These are phyloP conservation scores for Penicillium digitatum DNA, from an alignment of 2,329 filamentous ascomycete genomes.

Conservation along the genomic window DNA sequence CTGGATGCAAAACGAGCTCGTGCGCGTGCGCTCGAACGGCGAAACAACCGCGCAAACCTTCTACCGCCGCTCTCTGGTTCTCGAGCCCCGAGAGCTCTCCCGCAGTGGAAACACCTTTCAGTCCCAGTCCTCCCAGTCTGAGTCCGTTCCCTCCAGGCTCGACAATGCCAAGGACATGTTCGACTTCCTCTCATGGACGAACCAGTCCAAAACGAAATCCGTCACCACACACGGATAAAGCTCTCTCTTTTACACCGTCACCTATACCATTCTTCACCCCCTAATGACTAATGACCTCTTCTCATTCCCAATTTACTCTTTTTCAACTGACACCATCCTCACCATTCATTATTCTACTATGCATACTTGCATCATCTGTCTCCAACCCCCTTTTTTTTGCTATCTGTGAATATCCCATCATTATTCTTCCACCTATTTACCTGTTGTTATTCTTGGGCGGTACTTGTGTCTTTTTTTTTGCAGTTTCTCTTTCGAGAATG, in stretches of 20 bases:
- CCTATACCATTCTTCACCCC: constrained; percentile 5
- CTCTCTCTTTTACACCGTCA: background rate
- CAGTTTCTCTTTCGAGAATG: constrained; percentile 4
- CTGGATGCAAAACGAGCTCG: constrained; percentile 81
- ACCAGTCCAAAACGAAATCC: constrained; percentile 43
- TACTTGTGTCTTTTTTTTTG: constrained; percentile 14
- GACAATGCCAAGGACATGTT: constrained; percentile 50
- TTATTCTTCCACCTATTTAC: constrained; percentile 1
- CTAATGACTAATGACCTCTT: constrained; percentile 23
- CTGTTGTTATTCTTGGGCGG: constrained; percentile 15
- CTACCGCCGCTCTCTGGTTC: constrained; percentile 77
- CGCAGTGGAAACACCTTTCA: constrained; percentile 23
- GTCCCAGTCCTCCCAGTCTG: constrained; percentile 19
- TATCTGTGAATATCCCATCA: constrained; percentile 23
- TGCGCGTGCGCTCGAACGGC: constrained; percentile 64
- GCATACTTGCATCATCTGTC: constrained; percentile 16
- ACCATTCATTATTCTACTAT: constrained; percentile 6
- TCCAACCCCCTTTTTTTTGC: background rate
- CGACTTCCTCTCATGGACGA: constrained; percentile 52
- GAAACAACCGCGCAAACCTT: constrained; percentile 62
- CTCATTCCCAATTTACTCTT: constrained; percentile 8
- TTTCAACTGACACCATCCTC: constrained; percentile 5
- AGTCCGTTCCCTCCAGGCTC: constrained; percentile 32
- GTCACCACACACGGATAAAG: constrained; percentile 35
- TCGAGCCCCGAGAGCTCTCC: constrained; percentile 61